These are phyloP conservation scores for Cymbopogon citratus DNA, from an alignment of 176 grass and related monocot genomes.

Conservation along the genomic window DNA sequence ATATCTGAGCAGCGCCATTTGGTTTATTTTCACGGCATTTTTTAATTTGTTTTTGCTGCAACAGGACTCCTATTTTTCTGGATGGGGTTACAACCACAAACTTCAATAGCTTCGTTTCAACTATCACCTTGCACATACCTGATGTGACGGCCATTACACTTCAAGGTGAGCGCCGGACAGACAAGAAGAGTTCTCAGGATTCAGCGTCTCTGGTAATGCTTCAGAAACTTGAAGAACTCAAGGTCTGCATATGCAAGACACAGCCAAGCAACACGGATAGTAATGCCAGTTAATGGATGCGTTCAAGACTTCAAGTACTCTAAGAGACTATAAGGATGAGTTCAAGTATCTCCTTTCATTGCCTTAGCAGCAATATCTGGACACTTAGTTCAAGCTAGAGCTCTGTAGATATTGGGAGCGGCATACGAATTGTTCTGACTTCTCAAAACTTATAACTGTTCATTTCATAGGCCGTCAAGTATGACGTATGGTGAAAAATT, in stretches of 20 bases:
- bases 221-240: slow-evolving; percentile 55
- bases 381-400: background rate
- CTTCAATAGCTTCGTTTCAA: slow-evolving; percentile 64
- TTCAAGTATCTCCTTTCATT: background rate
- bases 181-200: slow-evolving; percentile 81
- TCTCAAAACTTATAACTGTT: too few species aligned
- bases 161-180: slow-evolving; percentile 44
- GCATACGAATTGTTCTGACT: too few species aligned
- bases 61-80: slow-evolving; percentile 47
- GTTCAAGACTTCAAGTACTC: too few species aligned
- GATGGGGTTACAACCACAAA: slow-evolving; percentile 51
- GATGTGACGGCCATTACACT: slow-evolving; percentile 50
- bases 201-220: slow-evolving; percentile 71
- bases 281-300: background rate
- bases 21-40: background rate
- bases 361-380: background rate
- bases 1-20: background rate
- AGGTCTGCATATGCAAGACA: slow-evolving; percentile 37
- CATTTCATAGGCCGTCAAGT: too few species aligned
- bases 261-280: slow-evolving; percentile 7
- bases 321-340: background rate
- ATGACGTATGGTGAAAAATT: background rate
- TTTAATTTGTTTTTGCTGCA: slow-evolving; percentile 3
- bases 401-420: too few species aligned
- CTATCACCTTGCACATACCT: slow-evolving; percentile 73